phyloP scores from a whole-genome alignment of 148 eudicot genomes.

The Rhododendron williamsianum region DNA sequence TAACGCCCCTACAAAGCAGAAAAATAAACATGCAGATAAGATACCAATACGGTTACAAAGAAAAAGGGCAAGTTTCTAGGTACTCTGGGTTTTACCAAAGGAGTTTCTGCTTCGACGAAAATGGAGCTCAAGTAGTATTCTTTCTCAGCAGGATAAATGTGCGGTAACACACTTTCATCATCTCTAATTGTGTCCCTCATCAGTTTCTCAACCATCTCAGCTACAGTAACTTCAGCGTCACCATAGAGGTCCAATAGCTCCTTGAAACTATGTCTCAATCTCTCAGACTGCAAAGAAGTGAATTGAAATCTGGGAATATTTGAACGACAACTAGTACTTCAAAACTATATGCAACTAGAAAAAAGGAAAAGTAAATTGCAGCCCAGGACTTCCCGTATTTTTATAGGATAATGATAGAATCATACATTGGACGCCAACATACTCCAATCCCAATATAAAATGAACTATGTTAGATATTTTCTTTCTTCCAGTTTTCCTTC shows the following conservation, averaged over 20 bases:
- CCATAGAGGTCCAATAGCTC: slow-evolving; percentile 29
- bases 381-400: neutral
- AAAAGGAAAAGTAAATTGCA: neutral
- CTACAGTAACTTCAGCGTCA: slow-evolving; percentile 27
- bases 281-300: slow-evolving; percentile 42
- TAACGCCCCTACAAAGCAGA: slow-evolving; percentile 50
- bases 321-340: neutral
- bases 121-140: slow-evolving; percentile 70
- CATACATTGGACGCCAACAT: neutral
- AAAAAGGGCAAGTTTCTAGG: neutral
- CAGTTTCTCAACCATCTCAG: slow-evolving; percentile 49
- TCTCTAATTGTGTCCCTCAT: slow-evolving; percentile 64
- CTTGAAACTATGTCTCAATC: slow-evolving; percentile 45
- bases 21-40: neutral
- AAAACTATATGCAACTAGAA: neutral
- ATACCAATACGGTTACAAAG: neutral
- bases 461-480: neutral
- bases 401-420: neutral
- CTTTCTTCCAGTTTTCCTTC: neutral
- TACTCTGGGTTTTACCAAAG: slow-evolving; percentile 30
- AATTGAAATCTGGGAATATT: neutral
- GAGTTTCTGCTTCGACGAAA: slow-evolving; percentile 46
- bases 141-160: slow-evolving; percentile 34
- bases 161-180: slow-evolving; percentile 43
- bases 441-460: neutral